phyloP scores from a whole-genome alignment of 2,329 filamentous ascomycete species.

The Penicillium griseofulvum region DNA sequence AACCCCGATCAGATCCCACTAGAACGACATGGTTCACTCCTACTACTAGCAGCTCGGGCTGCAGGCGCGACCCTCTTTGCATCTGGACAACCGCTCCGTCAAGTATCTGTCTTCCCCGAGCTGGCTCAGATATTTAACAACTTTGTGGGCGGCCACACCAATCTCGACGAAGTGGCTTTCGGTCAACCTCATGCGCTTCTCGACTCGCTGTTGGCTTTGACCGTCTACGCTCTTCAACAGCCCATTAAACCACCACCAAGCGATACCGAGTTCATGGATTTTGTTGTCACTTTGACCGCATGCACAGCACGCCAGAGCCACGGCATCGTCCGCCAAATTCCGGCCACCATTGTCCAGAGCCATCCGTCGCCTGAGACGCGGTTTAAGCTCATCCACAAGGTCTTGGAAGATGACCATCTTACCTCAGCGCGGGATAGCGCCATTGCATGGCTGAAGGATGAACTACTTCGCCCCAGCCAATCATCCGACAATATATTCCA shows the following conservation, averaged over 20 bases:
- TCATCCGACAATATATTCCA: constrained; percentile 32
- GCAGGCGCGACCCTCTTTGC: constrained; percentile 51
- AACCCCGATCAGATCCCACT: constrained; percentile 55
- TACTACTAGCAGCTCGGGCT: constrained; percentile 54
- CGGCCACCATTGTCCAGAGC: constrained; percentile 46
- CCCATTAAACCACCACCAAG: constrained; percentile 46
- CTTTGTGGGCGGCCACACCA: constrained; percentile 48
- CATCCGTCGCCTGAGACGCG: constrained; percentile 53
- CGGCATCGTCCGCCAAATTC: constrained; percentile 38
- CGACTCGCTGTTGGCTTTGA: constrained; percentile 54
- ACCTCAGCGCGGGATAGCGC: constrained; percentile 57
- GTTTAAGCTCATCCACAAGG: constrained; percentile 54
- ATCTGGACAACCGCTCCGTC: constrained; percentile 36
- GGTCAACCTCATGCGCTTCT: constrained; percentile 54
- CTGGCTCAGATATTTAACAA: constrained; percentile 52
- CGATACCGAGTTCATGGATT: constrained; percentile 53
- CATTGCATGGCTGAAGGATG: constrained; percentile 60
- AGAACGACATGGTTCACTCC: constrained; percentile 54
- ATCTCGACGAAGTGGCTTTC: constrained; percentile 37
- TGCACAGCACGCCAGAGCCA: constrained; percentile 38
- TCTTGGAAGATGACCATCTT: constrained; percentile 54
- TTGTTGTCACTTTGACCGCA: constrained; percentile 49
- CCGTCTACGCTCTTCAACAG: constrained; percentile 50
- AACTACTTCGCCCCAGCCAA: constrained; percentile 47
- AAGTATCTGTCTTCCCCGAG: constrained; percentile 53